These are phyloP conservation scores for Talinum fruticosum DNA, from an alignment of 148 eudicot species.

Conservation along the genomic window DNA sequence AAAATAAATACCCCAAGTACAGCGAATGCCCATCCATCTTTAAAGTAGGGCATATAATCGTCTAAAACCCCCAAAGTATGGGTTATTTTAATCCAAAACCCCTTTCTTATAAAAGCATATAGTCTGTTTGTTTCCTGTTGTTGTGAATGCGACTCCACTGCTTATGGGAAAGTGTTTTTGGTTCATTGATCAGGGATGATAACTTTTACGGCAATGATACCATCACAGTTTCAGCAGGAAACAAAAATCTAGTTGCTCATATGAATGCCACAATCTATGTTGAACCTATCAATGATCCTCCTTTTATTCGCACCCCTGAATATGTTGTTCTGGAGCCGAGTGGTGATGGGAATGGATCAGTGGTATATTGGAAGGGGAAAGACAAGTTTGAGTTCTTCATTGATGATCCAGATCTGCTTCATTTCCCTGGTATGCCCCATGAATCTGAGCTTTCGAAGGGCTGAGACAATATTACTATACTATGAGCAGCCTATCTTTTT, in stretches of 20 bases:
- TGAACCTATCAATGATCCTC: slow-evolving; percentile 88
- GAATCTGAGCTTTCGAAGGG: not conserved
- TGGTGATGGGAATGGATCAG: slow-evolving; percentile 38
- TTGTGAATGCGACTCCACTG: no score
- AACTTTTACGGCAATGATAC: slow-evolving; percentile 69
- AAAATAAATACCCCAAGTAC: no score
- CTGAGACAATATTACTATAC: not conserved
- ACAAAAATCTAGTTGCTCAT: slow-evolving; percentile 56
- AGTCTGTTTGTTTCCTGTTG: not conserved
- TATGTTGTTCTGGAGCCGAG: slow-evolving; percentile 52
- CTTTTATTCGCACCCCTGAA: slow-evolving; percentile 57
- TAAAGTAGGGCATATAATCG: no score
- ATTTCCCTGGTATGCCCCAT: slow-evolving; percentile 57
- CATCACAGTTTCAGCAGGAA: slow-evolving; percentile 54
- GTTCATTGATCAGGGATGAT: slow-evolving; percentile 48
- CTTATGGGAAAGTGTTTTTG: not conserved
- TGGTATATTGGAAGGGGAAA: slow-evolving; percentile 42
- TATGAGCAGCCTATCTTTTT: not conserved
- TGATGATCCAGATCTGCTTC: slow-evolving; percentile 73
- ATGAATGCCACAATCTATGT: slow-evolving; percentile 60
- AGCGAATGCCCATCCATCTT: no score
- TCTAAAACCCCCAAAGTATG: no score
- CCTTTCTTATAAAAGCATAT: not conserved
- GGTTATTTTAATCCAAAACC: no score
- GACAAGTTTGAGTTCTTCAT: slow-evolving; percentile 52